A percentile compares a stretch with the other conserved stretches of the same genome.
Evolutionary conservation across 495 filamentous ascomycete genomes (phyloP).

Genomic region (Trichoderma asperelloides): DNA sequence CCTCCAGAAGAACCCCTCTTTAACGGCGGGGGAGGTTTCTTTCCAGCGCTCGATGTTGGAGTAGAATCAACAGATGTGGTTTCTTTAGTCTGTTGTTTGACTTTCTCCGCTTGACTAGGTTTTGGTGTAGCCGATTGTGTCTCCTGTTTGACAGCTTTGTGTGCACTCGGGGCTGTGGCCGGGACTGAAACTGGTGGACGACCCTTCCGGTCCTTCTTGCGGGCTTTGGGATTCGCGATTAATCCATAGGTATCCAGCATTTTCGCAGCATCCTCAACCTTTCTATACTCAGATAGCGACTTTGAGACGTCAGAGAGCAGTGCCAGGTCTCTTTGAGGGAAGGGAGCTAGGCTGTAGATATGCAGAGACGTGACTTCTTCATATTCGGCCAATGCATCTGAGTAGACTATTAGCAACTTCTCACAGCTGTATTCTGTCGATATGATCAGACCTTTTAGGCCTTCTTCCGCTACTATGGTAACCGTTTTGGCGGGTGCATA

Average conservation of each 20-base stretch:
- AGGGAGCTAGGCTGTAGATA: conserved; percentile 75
- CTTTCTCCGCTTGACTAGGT: conserved; percentile 13
- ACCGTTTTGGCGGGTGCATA: conserved; percentile 46
- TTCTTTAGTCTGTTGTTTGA: conserved; percentile 29
- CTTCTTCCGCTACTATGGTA: conserved; percentile 69
- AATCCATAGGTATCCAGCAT: conserved; percentile 54
- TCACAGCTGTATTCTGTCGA: background rate
- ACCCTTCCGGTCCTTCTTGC: conserved; percentile 1
- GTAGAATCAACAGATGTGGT: conserved; percentile 17
- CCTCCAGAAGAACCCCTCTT: conserved; percentile 50
- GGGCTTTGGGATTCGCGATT: conserved; percentile 47
- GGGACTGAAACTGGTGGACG: conserved; percentile 12
- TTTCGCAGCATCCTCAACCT: conserved; percentile 54
- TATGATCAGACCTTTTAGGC: conserved; percentile 53
- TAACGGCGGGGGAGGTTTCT: conserved; percentile 31
- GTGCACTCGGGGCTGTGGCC: conserved; percentile 45
- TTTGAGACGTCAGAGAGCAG: conserved; percentile 58
- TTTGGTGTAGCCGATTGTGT: conserved; percentile 18
- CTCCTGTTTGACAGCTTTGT: conserved; percentile 16
- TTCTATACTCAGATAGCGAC: conserved; percentile 36
- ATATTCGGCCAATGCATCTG: conserved; percentile 62
- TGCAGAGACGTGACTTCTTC: conserved; percentile 66
- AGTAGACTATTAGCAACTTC: conserved; percentile 12
- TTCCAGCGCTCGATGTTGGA: conserved; percentile 22
- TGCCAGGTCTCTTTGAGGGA: conserved; percentile 55